Percentiles rank a stretch among this genome's conserved stretches.
Evolutionary conservation across 1,139 yeast genomes (phyloP).

Genomic region (Debaryomyces nepalensis): DNA sequence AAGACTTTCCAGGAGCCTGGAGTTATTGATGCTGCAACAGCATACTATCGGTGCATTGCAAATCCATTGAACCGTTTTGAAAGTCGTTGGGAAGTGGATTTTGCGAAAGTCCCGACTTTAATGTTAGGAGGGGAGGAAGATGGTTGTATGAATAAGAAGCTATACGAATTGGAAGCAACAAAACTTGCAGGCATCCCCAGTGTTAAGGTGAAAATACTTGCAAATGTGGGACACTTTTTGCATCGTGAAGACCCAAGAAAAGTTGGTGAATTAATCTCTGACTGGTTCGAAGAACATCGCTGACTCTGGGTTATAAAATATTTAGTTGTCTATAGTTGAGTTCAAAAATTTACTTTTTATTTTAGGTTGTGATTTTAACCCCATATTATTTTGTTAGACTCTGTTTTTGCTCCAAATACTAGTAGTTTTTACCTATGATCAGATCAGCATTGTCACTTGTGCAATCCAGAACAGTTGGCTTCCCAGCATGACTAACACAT

Average conservation of each 20-base stretch:
- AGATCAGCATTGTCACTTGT: too few relatives aligned
- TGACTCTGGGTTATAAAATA: not conserved
- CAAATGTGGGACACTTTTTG: slow-evolving; percentile 45
- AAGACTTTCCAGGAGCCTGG: slow-evolving; percentile 31
- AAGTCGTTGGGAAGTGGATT: slow-evolving; percentile 37
- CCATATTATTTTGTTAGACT: too few relatives aligned
- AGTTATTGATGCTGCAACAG: slow-evolving; percentile 45
- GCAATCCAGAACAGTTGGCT: too few relatives aligned
- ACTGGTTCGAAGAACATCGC: slow-evolving; percentile 30
- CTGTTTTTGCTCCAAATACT: too few relatives aligned
- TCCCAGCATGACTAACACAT: too few relatives aligned
- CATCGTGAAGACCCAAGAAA: slow-evolving; percentile 45
- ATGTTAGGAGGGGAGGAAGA: slow-evolving; percentile 44
- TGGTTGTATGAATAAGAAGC: slow-evolving; percentile 42
- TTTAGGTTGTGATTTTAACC: too few relatives aligned
- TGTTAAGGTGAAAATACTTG: slow-evolving; percentile 35
- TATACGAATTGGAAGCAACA: slow-evolving; percentile 33
- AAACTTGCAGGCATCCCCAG: slow-evolving; percentile 26
- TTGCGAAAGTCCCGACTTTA: slow-evolving; percentile 44
- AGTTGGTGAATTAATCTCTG: slow-evolving; percentile 32
- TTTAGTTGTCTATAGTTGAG: too few relatives aligned
- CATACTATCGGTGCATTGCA: slow-evolving; percentile 44
- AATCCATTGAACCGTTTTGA: slow-evolving; percentile 29
- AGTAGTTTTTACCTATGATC: too few relatives aligned
- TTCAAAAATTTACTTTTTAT: too few relatives aligned